Evolutionary conservation across 805 yeast genomes (phyloP), one percentile per base, ranked within the genome.

Genomic region (Pichia exigua): DNA sequence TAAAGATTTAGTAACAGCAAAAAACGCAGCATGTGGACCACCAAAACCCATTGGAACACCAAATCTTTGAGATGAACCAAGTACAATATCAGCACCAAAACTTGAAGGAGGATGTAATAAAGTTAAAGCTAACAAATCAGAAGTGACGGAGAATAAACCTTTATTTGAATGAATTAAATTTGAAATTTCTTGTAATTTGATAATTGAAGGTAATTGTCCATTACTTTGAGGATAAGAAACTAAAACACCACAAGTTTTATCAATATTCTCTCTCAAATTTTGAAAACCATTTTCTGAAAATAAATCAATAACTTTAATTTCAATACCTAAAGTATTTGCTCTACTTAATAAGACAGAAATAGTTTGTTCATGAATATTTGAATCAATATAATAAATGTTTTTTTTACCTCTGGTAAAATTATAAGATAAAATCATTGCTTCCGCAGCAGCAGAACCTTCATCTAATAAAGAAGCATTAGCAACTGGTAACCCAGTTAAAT

Each of bases 31-130:
- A 68, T 94, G 99, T 4, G 99, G 99, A 21, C 99, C 99, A 63
- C 99, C 99, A 65, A 82, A 94, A 8, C 98, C 99, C 73, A 92
- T 79, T 50, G 99, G 98, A 41, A 92, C 97, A 63, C 99, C 99
- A 61, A 94, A 89, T 68, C 99, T 78, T 75, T 94, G 99, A 5
- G 97, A 78, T 10, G 90, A 81, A 46, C 99, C 99, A 44, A 94
- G 73, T 2, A 85, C 97, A 47, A 94, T 85, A 66, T 94, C 99
- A 43, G 98, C 98, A 50, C 89, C 90, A 61, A 86, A 87, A 42
- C 79, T 76, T 20, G 85, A 73, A 3, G 99, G 99, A 18, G 97
- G 87, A 60, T 84, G 82, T 54, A 92, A 70, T 42, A 94, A 66
- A 0, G 97, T 88, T 60, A 94, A 75, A 1, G 98, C 97, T 68